Percentiles rank a stretch among this genome's conserved stretches.
Conservation (phyloP, 164 flowering plant species). For the Cinnamomum chago region DNA sequence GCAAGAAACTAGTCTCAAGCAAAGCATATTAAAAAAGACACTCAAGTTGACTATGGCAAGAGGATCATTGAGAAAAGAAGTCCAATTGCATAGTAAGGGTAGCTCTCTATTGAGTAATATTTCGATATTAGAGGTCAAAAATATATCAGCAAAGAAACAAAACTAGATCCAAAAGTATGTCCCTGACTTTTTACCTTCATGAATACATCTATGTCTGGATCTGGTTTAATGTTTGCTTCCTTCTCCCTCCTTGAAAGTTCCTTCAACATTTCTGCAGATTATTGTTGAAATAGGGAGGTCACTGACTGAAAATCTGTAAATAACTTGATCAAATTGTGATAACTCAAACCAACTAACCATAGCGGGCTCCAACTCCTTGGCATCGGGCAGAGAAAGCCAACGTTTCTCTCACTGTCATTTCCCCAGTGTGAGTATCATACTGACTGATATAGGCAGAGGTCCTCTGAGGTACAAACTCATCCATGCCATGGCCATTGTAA, state of each 20-base stretch:
- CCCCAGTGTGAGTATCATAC: conserved; percentile 55
- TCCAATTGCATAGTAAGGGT: background rate
- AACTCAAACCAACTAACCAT: conserved; percentile 21
- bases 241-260: conserved; percentile 53
- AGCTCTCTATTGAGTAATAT: no score
- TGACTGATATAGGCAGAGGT: conserved; percentile 65
- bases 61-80: background rate
- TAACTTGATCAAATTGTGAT: no score
- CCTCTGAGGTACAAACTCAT: conserved; percentile 68
- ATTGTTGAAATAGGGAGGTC: background rate
- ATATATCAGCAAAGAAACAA: background rate
- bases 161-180: background rate
- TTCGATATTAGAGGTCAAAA: background rate
- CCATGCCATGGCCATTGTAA: conserved; percentile 63
- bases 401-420: conserved; percentile 58
- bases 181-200: background rate
- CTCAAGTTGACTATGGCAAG: background rate
- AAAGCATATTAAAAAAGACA: no score
- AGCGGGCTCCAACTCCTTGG: conserved; percentile 59
- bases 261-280: conserved; percentile 36
- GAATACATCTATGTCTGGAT: conserved; percentile 50
- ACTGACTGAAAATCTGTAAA: background rate
- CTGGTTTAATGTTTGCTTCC: conserved; percentile 47
- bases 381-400: conserved; percentile 61
- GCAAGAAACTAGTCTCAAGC: no score